Percentiles rank a stretch among this genome's conserved stretches.
Conservation (phyloP, 345 rosid species). For the Linum lewisii region DNA sequence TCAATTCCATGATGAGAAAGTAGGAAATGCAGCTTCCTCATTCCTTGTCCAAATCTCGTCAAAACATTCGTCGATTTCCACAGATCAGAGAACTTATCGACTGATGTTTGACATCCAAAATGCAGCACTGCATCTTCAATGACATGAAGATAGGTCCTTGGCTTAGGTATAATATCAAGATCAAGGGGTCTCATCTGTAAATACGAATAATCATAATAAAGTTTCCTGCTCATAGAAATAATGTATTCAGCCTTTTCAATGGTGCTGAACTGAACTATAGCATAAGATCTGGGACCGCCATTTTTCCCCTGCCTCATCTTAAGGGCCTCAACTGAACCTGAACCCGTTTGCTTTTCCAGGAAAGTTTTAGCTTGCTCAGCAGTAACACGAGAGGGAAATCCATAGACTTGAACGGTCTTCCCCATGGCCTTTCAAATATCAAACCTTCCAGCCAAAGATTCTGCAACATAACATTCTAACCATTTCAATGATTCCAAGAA, state of each 20-base stretch:
- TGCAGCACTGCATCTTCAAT: constrained; percentile 33
- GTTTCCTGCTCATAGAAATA: constrained; percentile 13
- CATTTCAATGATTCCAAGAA: no score
- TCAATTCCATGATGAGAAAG: constrained; percentile 24
- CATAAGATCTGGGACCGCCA: constrained; percentile 30
- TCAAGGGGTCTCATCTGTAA: constrained; percentile 35
- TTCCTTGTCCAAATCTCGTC: constrained; percentile 43
- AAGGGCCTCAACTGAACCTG: constrained; percentile 35
- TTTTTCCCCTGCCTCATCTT: constrained; percentile 29
- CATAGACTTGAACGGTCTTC: constrained; percentile 46
- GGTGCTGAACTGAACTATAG: constrained; percentile 52
- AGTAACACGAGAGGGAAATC: constrained; percentile 35
- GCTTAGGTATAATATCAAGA: constrained; percentile 53
- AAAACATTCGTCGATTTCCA: constrained; percentile 34
- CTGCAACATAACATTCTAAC: constrained; percentile 5
- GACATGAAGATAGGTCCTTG: constrained; percentile 28
- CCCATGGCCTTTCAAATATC: no score
- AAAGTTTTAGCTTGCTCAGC: constrained; percentile 30
- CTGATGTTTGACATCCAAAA: constrained; percentile 62
- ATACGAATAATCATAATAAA: constrained; percentile 28
- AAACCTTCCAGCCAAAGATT: no score
- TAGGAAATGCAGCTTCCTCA: constrained; percentile 38
- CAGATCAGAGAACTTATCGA: constrained; percentile 32
- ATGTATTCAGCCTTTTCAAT: constrained; percentile 24
- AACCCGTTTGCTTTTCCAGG: constrained; percentile 35